Percentiles rank a stretch among this genome's conserved stretches.
These are phyloP conservation scores for Cyathus striatus DNA, from an alignment of 768 basidiomycete genomes.

Conservation along the genomic window DNA sequence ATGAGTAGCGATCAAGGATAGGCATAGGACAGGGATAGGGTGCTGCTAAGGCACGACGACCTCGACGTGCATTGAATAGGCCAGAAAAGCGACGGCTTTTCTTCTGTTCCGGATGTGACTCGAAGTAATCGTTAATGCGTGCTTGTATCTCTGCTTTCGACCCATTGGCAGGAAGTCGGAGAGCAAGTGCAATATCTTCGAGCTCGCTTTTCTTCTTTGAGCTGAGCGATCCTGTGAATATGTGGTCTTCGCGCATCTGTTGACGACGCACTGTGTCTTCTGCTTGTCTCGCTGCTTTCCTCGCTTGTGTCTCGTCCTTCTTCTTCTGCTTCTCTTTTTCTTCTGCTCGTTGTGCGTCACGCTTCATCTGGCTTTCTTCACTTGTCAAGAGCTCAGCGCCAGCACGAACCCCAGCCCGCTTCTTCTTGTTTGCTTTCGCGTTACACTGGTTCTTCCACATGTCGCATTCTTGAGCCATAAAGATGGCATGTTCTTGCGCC, in stretches of 20 bases:
- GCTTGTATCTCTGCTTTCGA: constrained; percentile 58
- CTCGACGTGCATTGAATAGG: no score
- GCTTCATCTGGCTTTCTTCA: background rate
- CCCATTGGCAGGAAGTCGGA: constrained; percentile 46
- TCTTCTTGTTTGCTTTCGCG: background rate
- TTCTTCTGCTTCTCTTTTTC: background rate
- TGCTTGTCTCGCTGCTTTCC: background rate
- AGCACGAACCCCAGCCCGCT: background rate
- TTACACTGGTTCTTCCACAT: background rate
- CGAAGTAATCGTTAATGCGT: constrained; percentile 60
- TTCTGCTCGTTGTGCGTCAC: background rate
- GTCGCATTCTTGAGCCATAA: background rate
- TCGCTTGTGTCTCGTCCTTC: background rate
- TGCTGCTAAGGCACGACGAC: no score
- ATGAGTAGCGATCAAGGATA: no score
- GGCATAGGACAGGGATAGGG: no score
- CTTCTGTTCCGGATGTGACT: constrained; percentile 49
- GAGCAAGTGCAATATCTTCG: constrained; percentile 51
- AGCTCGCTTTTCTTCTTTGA: constrained; percentile 70
- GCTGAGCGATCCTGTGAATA: constrained; percentile 47
- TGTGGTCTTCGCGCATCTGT: constrained; percentile 9
- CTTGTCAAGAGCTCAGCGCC: background rate
- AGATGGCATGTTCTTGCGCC: background rate
- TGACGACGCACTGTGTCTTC: background rate
- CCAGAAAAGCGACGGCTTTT: constrained; percentile 55